Conservation (phyloP, 2,329 filamentous ascomycete species). For the Colletotrichum theobromicola region DNA sequence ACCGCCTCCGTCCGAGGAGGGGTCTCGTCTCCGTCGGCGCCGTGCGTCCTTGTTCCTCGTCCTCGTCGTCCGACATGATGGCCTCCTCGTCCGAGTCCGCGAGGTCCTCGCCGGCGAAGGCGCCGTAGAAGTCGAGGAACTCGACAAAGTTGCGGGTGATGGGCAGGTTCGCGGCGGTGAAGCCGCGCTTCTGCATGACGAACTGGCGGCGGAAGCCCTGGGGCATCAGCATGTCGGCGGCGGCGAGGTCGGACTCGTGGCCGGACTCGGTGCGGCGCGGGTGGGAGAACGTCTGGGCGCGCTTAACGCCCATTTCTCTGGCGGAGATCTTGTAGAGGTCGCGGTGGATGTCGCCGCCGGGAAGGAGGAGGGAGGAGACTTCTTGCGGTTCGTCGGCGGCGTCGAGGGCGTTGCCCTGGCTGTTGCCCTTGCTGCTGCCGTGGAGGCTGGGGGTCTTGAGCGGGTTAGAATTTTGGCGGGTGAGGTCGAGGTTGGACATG, state of each 20-base stretch:
- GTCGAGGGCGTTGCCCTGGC: conserved; percentile 5
- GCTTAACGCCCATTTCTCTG: conserved; percentile 52
- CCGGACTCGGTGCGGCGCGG: conserved; percentile 31
- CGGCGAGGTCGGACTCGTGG: conserved; percentile 23
- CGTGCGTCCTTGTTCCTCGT: conserved; percentile 41
- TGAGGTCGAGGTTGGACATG: conserved; percentile 9
- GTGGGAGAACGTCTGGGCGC: conserved; percentile 72
- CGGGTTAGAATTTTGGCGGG: conserved; percentile 2
- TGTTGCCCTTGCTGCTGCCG: conserved; percentile 18
- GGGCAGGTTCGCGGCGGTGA: conserved; percentile 40
- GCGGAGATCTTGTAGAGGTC: conserved; percentile 78
- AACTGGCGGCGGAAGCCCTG: conserved; percentile 53
- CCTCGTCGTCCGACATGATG: conserved; percentile 48
- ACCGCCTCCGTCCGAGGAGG: conserved; percentile 62
- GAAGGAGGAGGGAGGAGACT: conserved; percentile 73
- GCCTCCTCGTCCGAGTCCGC: conserved; percentile 66
- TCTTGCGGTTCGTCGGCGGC: conserved; percentile 31
- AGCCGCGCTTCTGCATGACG: conserved; percentile 38
- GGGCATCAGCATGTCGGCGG: conserved; percentile 21
- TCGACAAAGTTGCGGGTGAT: conserved; percentile 76
- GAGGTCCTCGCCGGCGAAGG: conserved; percentile 77
- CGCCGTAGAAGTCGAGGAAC: conserved; percentile 77
- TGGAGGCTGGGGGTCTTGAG: background rate
- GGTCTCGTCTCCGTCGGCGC: conserved; percentile 59
- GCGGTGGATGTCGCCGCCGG: conserved; percentile 80